Conservation (phyloP, 176 grass and related monocot genomes). For the Urochloa ruziziensis region DNA sequence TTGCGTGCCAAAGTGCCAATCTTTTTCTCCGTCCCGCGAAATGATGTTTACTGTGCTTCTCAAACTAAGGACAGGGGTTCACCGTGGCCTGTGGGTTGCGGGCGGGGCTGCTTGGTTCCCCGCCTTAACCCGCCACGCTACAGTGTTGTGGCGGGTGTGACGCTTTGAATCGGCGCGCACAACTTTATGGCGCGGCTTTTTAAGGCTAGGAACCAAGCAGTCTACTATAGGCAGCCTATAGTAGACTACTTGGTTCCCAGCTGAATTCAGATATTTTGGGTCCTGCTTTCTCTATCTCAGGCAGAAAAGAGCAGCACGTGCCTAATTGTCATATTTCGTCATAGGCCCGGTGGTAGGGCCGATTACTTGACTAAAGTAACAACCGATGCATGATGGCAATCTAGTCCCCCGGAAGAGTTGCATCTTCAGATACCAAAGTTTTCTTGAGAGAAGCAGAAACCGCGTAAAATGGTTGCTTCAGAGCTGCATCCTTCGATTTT, state of each 20-base stretch:
- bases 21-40: not conserved
- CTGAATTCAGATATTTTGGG: slow-evolving; percentile 34
- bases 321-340: not conserved
- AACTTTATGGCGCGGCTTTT: too few species aligned
- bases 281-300: not conserved
- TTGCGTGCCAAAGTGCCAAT: not conserved
- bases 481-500: not conserved
- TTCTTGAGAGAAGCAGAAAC: not conserved
- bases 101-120: too few species aligned
- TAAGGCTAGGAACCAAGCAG: too few species aligned
- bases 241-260: too few species aligned
- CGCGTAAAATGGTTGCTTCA: not conserved
- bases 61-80: not conserved
- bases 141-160: too few species aligned
- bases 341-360: not conserved
- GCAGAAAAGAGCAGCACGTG: not conserved
- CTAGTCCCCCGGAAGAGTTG: not conserved
- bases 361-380: not conserved
- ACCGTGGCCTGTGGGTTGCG: not conserved
- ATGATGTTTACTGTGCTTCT: not conserved
- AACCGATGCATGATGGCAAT: not conserved
- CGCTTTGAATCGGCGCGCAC: too few species aligned
- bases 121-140: too few species aligned
- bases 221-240: too few species aligned
- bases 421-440: not conserved